Percentiles rank a stretch among this genome's conserved stretches.
These are phyloP conservation scores for Lactifluus echinatus DNA, from an alignment of 768 basidiomycete genomes.

Conservation along the genomic window DNA sequence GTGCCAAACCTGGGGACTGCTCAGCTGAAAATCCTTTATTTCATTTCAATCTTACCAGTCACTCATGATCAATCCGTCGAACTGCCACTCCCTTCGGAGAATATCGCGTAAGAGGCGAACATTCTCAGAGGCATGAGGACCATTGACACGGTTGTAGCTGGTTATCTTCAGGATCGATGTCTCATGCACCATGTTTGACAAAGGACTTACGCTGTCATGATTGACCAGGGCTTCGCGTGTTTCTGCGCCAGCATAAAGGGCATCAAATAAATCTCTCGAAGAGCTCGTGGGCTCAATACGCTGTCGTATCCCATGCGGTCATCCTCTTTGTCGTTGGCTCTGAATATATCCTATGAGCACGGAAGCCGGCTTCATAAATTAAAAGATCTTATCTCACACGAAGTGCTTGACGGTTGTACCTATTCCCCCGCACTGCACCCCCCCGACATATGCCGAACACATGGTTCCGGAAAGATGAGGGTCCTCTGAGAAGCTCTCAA, in stretches of 20 bases:
- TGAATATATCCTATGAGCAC: no score
- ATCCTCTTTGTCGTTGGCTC: conserved; percentile 77
- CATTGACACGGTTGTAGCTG: conserved; percentile 72
- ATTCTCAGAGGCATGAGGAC: conserved; percentile 63
- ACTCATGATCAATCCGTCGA: conserved; percentile 67
- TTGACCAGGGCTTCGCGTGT: conserved; percentile 43
- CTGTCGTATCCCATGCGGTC: conserved; percentile 57
- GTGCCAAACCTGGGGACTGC: conserved; percentile 50
- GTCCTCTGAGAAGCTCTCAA: conserved; percentile 76
- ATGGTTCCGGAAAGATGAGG: conserved; percentile 64
- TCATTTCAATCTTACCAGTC: conserved; percentile 49
- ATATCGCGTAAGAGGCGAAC: conserved; percentile 42
- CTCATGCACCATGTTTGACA: not conserved
- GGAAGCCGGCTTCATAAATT: no score
- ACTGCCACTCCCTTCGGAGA: conserved; percentile 55
- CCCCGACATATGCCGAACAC: conserved; percentile 65
- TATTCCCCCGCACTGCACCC: conserved; percentile 69
- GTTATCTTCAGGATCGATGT: not conserved
- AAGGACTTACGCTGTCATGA: conserved; percentile 52
- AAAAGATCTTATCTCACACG: no score
- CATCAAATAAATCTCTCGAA: conserved; percentile 52
- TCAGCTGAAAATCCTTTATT: not conserved
- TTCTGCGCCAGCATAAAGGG: conserved; percentile 55
- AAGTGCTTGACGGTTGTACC: conserved; percentile 78
- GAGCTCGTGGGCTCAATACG: conserved; percentile 40